Conservation (phyloP, 441 rosid species). For the Mallotus japonicus region DNA sequence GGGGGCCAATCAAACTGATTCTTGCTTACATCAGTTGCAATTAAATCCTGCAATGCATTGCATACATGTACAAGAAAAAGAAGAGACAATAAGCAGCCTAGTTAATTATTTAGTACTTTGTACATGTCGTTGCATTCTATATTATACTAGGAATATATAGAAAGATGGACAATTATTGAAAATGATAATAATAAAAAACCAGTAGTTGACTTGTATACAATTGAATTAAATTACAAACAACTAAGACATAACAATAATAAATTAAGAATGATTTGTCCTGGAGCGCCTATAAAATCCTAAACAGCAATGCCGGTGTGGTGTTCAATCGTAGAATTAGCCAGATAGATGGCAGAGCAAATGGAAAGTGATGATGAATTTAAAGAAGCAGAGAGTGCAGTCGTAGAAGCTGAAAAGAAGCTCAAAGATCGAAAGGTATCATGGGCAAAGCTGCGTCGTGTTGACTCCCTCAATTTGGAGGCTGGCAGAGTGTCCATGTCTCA, state of each 20-base stretch:
- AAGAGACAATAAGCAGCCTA: too few relatives aligned
- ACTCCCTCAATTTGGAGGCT: constrained; percentile 65
- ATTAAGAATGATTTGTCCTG: not conserved
- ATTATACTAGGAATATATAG: too few relatives aligned
- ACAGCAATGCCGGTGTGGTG: not conserved
- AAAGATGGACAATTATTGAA: too few relatives aligned
- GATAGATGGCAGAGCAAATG: not conserved
- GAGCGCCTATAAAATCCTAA: not conserved
- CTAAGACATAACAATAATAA: too few relatives aligned
- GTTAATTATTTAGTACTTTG: too few relatives aligned
- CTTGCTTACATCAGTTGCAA: too few relatives aligned
- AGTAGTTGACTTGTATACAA: too few relatives aligned
- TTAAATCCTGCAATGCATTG: too few relatives aligned
- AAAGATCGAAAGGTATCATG: constrained; percentile 53
- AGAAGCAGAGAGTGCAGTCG: not conserved
- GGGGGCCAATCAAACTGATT: too few relatives aligned
- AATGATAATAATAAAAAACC: not conserved
- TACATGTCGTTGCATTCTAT: too few relatives aligned
- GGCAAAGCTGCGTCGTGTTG: constrained; percentile 55
- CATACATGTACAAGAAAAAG: too few relatives aligned
- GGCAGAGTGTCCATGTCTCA: constrained; percentile 41
- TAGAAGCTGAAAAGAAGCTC: constrained; percentile 20
- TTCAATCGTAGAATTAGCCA: not conserved
- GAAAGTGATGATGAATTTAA: not conserved
- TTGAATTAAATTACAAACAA: too few relatives aligned